Conservation (phyloP, 2,329 filamentous ascomycete species). For the Hymenoscyphus infarciens region DNA sequence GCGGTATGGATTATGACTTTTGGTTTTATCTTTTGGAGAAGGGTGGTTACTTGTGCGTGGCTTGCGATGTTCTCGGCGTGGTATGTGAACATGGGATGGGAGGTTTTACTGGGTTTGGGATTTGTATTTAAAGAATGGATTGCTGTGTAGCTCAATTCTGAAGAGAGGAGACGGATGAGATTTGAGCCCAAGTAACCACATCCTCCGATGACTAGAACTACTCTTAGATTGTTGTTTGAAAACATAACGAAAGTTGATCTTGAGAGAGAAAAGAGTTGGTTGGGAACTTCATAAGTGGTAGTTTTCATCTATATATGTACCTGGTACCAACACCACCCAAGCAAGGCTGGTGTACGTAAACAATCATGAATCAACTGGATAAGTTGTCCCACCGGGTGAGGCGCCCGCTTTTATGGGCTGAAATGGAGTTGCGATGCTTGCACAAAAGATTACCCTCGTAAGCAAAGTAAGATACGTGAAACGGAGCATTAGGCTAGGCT, state of each 20-base stretch:
- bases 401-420: too few species aligned
- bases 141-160: slow-evolving; percentile 21
- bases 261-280: background rate
- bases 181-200: slow-evolving; percentile 37
- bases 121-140: slow-evolving; percentile 19
- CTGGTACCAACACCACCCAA: too few species aligned
- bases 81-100: slow-evolving; percentile 29
- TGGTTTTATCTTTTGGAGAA: slow-evolving; percentile 30
- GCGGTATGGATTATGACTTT: slow-evolving; percentile 36
- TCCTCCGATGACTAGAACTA: slow-evolving; percentile 34
- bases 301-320: too few species aligned
- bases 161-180: slow-evolving; percentile 32
- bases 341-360: too few species aligned
- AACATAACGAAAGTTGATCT: background rate
- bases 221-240: slow-evolving; percentile 6
- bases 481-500: too few species aligned
- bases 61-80: slow-evolving; percentile 31
- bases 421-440: too few species aligned
- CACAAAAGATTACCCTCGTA: too few species aligned
- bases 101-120: background rate
- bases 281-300: too few species aligned
- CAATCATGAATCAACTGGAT: too few species aligned
- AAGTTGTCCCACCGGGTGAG: too few species aligned
- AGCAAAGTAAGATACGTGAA: too few species aligned
- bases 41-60: slow-evolving; percentile 10